Evolutionary conservation across 2,329 filamentous ascomycete genomes (phyloP).

Genomic region (Gnomoniopsis sp.): DNA sequence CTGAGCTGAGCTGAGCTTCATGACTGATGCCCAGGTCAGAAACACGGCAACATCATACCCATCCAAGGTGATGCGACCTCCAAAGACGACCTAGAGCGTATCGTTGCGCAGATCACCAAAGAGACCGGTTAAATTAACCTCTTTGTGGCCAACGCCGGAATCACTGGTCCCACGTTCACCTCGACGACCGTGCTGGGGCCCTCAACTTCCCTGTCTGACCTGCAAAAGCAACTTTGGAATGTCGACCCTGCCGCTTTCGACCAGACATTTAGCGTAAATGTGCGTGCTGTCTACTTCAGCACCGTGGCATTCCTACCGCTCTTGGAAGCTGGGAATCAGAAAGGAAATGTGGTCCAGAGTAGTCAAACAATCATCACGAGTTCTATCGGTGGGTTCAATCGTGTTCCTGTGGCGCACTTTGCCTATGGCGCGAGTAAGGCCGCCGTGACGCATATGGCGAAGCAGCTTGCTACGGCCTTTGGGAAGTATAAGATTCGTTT

Average conservation of each 20-base stretch:
- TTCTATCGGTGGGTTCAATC: constrained; percentile 61
- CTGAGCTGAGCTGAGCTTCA: background rate
- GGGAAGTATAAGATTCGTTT: constrained; percentile 55
- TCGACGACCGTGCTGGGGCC: background rate
- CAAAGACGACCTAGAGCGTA: constrained; percentile 47
- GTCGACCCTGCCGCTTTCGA: constrained; percentile 40
- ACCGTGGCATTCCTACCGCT: constrained; percentile 66
- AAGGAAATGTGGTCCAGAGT: constrained; percentile 23
- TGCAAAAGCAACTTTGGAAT: constrained; percentile 43
- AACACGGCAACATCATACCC: constrained; percentile 25
- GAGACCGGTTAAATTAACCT: constrained; percentile 57
- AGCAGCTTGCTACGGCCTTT: constrained; percentile 63
- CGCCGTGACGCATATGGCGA: constrained; percentile 62
- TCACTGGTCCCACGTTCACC: constrained; percentile 24
- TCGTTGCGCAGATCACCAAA: constrained; percentile 49
- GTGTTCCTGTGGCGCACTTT: constrained; percentile 59
- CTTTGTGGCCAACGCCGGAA: constrained; percentile 52
- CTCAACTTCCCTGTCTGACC: constrained; percentile 14
- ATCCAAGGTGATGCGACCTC: constrained; percentile 30
- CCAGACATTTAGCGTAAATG: constrained; percentile 57
- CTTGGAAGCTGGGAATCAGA: constrained; percentile 57
- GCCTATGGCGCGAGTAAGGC: constrained; percentile 67
- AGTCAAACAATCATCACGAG: constrained; percentile 55
- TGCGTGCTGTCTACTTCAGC: constrained; percentile 63
- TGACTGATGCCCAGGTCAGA: constrained; percentile 16